Evolutionary conservation across 2,329 filamentous ascomycete species (phyloP).

Genomic region (Mollisiaceae sp.): DNA sequence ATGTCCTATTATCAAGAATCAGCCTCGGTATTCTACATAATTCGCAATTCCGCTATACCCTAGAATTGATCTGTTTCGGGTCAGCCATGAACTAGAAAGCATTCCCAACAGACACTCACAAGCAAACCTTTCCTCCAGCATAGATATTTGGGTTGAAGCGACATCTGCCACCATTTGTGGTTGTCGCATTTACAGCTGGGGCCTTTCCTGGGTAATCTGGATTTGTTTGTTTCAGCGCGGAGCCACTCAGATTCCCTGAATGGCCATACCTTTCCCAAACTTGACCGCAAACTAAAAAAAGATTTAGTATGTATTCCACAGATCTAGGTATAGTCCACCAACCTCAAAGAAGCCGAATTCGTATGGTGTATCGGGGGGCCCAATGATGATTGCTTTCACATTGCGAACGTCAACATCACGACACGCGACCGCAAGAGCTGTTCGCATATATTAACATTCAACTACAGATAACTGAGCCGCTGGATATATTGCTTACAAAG

Average conservation of each 20-base stretch:
- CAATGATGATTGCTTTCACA: conserved; percentile 86
- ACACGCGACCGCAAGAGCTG: conserved; percentile 86
- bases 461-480: background rate
- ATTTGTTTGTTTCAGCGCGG: conserved; percentile 6
- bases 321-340: conserved; percentile 35
- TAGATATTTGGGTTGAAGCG: conserved; percentile 99
- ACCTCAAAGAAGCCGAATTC: conserved; percentile 98
- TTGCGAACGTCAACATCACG: conserved; percentile 87
- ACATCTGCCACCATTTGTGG: conserved; percentile 86
- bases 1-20: conserved; percentile 68
- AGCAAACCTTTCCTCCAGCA: conserved; percentile 84
- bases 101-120: conserved; percentile 59
- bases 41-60: conserved; percentile 59
- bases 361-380: conserved; percentile 92
- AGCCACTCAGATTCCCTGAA: background rate
- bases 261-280: conserved; percentile 72
- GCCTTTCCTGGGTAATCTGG: conserved; percentile 81
- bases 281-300: conserved; percentile 70
- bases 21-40: background rate
- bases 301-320: conserved; percentile 38
- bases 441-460: conserved; percentile 7
- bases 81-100: conserved; percentile 28
- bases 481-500: conserved; percentile 65
- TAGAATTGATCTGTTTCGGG: conserved; percentile 73
- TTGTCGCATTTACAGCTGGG: conserved; percentile 68